A percentile compares a stretch with the other conserved stretches of the same genome.
These are phyloP conservation scores for Clavaria fumosa DNA, from an alignment of 768 basidiomycete genomes.

Conservation along the genomic window DNA sequence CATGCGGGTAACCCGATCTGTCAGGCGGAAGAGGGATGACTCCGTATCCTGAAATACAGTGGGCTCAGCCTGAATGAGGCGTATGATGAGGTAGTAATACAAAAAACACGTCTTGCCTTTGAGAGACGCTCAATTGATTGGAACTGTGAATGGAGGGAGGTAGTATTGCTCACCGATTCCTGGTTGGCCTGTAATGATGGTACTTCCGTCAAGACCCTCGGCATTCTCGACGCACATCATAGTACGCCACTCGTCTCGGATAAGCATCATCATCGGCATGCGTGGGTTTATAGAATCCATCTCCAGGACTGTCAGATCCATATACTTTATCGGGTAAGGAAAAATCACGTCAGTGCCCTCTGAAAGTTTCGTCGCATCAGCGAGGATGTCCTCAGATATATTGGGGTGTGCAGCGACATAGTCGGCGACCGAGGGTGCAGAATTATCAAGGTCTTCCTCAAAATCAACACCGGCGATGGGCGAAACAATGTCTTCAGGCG, in stretches of 20 bases:
- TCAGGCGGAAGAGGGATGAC: conserved; percentile 5
- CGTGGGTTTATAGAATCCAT: conserved; percentile 3
- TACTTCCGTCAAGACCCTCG: conserved; percentile 6
- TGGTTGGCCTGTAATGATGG: conserved; percentile 8
- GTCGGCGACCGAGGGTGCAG: too few relatives aligned
- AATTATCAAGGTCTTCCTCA: too few relatives aligned
- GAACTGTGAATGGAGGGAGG: neutral
- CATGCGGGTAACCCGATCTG: neutral
- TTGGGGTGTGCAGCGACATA: too few relatives aligned
- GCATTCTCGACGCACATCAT: conserved; percentile 5
- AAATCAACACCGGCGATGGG: too few relatives aligned
- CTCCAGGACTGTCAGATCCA: conserved; percentile 8
- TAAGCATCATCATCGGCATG: conserved; percentile 7
- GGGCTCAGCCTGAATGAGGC: conserved; percentile 6
- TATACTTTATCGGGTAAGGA: conserved; percentile 8
- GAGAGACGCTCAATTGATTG: neutral
- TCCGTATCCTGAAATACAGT: conserved; percentile 7
- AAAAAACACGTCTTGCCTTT: conserved; percentile 7
- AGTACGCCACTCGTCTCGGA: conserved; percentile 7
- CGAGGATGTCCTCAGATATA: too few relatives aligned
- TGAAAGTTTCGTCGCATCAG: conserved; percentile 2
- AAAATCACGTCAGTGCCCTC: conserved; percentile 5
- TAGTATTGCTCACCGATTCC: conserved; percentile 8
- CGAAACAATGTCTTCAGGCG: too few relatives aligned
- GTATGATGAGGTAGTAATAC: conserved; percentile 8